Evolutionary conservation across 148 eudicot species (phyloP).

Genomic region (Vaccinium macrocarpon): DNA sequence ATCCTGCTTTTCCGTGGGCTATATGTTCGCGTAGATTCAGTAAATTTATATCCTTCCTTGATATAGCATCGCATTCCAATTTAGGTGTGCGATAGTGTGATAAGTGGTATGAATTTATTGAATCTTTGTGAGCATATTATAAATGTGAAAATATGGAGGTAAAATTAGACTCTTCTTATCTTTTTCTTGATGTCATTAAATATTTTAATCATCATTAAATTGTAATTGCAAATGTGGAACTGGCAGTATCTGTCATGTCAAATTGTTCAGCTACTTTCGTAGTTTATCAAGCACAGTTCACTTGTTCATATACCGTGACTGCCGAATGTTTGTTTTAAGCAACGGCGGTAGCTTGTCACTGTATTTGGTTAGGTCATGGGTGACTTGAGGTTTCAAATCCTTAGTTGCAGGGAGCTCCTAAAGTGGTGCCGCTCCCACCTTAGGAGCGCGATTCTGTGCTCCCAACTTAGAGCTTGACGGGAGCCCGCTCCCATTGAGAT

Average conservation of each 20-base stretch:
- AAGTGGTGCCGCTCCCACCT: no score
- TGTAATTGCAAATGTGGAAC: not conserved
- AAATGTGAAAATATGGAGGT: not conserved
- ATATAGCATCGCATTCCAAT: not conserved
- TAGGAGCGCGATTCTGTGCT: no score
- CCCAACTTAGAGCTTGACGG: no score
- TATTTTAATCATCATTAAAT: not conserved
- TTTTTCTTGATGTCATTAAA: constrained; percentile 2
- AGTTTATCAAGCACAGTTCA: not conserved
- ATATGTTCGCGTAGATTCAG: not conserved
- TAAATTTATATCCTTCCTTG: not conserved
- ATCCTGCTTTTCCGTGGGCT: not conserved
- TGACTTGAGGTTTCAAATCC: not conserved
- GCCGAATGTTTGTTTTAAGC: not conserved
- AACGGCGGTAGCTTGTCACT: not conserved
- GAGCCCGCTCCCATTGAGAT: no score
- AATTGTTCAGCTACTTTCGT: not conserved
- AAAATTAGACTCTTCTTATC: not conserved
- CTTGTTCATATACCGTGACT: not conserved
- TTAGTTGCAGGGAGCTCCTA: no score
- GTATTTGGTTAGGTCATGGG: not conserved
- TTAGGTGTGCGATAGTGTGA: not conserved
- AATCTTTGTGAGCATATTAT: not conserved
- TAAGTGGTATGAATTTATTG: not conserved
- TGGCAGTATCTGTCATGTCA: not conserved